Conservation (phyloP, 305 asterid species). For the Fraxinus platypoda region DNA sequence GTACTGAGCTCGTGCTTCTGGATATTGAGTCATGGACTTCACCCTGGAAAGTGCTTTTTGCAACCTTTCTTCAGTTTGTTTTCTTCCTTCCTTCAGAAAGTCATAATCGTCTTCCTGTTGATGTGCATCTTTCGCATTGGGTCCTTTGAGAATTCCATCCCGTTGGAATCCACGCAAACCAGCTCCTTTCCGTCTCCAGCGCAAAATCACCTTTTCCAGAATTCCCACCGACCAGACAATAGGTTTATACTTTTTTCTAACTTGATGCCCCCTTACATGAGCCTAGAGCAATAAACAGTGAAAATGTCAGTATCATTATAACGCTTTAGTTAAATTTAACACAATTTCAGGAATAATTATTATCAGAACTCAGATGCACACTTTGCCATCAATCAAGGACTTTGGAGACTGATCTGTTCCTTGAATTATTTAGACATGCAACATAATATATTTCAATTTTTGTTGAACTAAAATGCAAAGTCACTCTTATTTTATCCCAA, state of each 20-base stretch:
- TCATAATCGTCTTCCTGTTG: conserved; percentile 71
- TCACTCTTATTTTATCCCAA: not conserved
- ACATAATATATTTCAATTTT: not conserved
- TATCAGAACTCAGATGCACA: not conserved
- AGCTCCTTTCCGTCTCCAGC: conserved; percentile 90
- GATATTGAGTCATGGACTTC: conserved; percentile 85
- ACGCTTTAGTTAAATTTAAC: not conserved
- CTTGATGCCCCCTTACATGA: conserved; percentile 96
- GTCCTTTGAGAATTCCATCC: conserved; percentile 41
- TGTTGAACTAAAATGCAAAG: not conserved
- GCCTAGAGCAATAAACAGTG: conserved; percentile 51
- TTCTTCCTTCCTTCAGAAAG: conserved; percentile 77
- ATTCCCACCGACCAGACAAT: conserved; percentile 87
- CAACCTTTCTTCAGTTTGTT: conserved; percentile 85
- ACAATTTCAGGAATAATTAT: not conserved
- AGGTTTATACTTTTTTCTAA: conserved; percentile 71
- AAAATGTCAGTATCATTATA: not conserved
- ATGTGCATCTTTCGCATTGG: conserved; percentile 28
- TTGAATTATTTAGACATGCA: not conserved
- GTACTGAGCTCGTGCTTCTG: conserved; percentile 95
- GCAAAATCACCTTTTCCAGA: conserved; percentile 75
- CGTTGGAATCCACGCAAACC: conserved; percentile 81
- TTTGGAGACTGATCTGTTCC: not conserved
- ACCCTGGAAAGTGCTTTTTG: conserved; percentile 87
- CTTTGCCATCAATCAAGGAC: no score